phyloP scores from a whole-genome alignment of 805 yeast genomes.

The Pichia gijzeniarum region DNA sequence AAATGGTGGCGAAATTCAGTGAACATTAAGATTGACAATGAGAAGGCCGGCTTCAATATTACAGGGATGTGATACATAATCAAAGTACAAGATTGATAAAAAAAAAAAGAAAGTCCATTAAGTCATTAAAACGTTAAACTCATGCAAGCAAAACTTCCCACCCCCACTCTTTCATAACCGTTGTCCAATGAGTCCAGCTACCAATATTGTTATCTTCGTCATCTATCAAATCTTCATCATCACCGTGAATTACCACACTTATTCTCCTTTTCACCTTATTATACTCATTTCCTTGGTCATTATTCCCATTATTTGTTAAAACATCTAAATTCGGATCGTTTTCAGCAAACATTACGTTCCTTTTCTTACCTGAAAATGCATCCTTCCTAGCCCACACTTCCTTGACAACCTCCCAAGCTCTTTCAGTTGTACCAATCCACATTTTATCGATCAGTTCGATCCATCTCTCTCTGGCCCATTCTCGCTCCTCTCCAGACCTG shows the following conservation, averaged over 20 bases:
- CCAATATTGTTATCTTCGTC: constrained; percentile 34
- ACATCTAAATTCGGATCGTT: constrained; percentile 1
- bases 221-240: constrained; percentile 32
- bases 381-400: constrained; percentile 69
- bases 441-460: constrained; percentile 41
- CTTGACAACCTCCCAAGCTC: constrained; percentile 60
- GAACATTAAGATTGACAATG: no score
- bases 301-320: constrained; percentile 8
- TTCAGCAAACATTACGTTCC: constrained; percentile 10
- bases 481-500: constrained; percentile 47
- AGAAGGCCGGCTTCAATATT: no score
- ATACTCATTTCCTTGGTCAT: constrained; percentile 13
- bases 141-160: constrained; percentile 64
- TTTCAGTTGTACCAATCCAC: constrained; percentile 62
- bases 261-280: constrained; percentile 22
- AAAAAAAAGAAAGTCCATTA: neutral
- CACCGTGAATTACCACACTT: constrained; percentile 35
- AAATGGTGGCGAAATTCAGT: no score
- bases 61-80: no score
- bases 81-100: neutral
- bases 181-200: constrained; percentile 58
- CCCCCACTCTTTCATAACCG: constrained; percentile 69
- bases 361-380: constrained; percentile 25
- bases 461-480: constrained; percentile 60
- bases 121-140: constrained; percentile 6